Evolutionary conservation across 331 rosid species (phyloP), one percentile per base, ranked within the genome.

Genomic region (Pyrus hybrid): DNA sequence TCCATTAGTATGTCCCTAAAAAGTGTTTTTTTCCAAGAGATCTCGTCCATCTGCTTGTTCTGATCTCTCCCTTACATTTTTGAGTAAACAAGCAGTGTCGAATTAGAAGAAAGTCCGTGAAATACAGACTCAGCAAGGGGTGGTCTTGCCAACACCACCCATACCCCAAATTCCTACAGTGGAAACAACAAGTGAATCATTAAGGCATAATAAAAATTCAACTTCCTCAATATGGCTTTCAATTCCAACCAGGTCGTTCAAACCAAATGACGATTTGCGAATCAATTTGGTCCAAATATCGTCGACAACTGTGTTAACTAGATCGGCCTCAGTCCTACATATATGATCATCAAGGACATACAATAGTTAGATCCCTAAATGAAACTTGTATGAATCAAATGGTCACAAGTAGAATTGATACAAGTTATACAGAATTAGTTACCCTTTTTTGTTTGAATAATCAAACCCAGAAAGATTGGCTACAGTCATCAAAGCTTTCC

Each of bases 151-250:
- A n/a, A n/a, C n/a, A n/a, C 77, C 77, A 43, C 77, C 70, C 70
- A 73, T 45, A 10, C 71, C 78, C 78, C 71, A 74, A 28, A 74
- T 74, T 4, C 60, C 78, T 3, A 74, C n/a, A 45, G n/a, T 5
- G 45, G 16, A 58, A 29, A 20, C 21, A 47, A 10, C 63, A 12
- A 3, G n/a, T 0, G 60, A 32, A 25, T 17, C 7, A 13, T 43
- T 23, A 30, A 30, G 32, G 7, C 37, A 5, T 13, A 74, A 22
- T 22, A 63, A 20, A 6, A 1, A 18, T 13, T 63, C 9, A 18
- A 63, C 7, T 26, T 18, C 3, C 32, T 74, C 30, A 7, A 63
- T 26, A 0, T 14, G 71, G 8, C 7, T 13, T 28, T 63, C 22
- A 43, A 63, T 13, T 63, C 78, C 78, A 63, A 61, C 63, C 16